phyloP scores from a whole-genome alignment of 176 grass and related monocot genomes.

The Ensete glaucum region DNA sequence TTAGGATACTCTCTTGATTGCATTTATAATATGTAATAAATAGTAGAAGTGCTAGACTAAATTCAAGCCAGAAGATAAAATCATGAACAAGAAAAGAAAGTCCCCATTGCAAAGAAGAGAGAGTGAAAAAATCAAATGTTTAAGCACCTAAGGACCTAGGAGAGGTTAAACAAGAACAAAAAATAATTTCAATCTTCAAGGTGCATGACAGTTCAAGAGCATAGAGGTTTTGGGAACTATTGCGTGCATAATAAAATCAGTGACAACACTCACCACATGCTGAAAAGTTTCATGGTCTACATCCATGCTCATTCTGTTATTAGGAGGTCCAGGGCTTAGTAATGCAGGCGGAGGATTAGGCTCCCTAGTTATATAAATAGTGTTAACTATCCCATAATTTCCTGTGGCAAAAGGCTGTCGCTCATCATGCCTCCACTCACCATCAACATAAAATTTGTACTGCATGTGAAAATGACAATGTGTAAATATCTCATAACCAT shows the following conservation, averaged over 20 bases:
- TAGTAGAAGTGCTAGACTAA: no score
- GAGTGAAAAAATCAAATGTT: neutral
- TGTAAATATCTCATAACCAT: neutral
- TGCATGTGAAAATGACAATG: conserved; percentile 33
- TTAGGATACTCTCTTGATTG: no score
- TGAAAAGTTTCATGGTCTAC: conserved; percentile 65
- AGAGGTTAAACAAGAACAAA: no score
- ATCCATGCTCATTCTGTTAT: conserved; percentile 55
- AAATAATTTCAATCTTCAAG: no score
- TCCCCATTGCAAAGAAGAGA: neutral
- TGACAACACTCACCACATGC: conserved; percentile 39
- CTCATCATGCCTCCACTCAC: conserved; percentile 88
- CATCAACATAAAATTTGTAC: conserved; percentile 97
- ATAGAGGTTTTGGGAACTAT: no score
- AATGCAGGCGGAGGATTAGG: conserved; percentile 38
- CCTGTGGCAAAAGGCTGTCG: conserved; percentile 47
- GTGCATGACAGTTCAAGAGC: no score
- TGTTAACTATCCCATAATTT: conserved; percentile 79
- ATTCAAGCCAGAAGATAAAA: no score
- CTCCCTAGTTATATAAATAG: conserved; percentile 47
- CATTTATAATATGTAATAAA: no score
- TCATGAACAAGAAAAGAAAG: no score
- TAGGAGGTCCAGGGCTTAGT: conserved; percentile 45
- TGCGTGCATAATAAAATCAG: conserved; percentile 3
- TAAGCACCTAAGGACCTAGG: neutral